These are phyloP conservation scores for Botrytis deweyae DNA, from an alignment of 2,329 filamentous ascomycete species.

Conservation along the genomic window DNA sequence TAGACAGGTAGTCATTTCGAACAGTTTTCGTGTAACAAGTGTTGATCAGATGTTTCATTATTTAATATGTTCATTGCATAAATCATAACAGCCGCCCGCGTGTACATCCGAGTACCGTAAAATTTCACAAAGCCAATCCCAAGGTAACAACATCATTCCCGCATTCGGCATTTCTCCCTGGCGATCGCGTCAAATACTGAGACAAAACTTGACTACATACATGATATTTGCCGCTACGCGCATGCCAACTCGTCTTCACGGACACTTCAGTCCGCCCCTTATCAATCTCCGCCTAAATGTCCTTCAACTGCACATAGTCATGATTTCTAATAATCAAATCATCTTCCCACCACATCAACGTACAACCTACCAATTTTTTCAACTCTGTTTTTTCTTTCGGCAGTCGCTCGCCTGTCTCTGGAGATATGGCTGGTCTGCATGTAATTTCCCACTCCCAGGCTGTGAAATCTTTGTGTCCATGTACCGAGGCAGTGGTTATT, in stretches of 20 bases:
- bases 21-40: neutral
- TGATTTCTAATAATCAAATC: slow-evolving; percentile 6
- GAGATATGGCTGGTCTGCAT: neutral
- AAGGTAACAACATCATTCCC: too few species aligned
- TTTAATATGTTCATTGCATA: neutral
- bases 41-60: too few species aligned
- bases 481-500: slow-evolving; percentile 5
- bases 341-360: slow-evolving; percentile 18
- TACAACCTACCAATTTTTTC: neutral
- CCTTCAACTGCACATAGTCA: slow-evolving; percentile 16
- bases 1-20: too few species aligned
- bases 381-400: neutral
- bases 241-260: neutral
- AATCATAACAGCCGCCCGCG: neutral
- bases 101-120: neutral
- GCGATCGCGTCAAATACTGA: neutral
- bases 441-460: slow-evolving; percentile 6
- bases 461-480: slow-evolving; percentile 15
- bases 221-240: neutral
- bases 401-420: neutral
- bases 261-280: too few species aligned
- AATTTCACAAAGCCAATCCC: neutral
- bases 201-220: neutral
- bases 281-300: neutral
- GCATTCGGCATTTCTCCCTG: neutral